Conservation (phyloP, 176 grass and related monocot species). For the Raddia guianensis region DNA sequence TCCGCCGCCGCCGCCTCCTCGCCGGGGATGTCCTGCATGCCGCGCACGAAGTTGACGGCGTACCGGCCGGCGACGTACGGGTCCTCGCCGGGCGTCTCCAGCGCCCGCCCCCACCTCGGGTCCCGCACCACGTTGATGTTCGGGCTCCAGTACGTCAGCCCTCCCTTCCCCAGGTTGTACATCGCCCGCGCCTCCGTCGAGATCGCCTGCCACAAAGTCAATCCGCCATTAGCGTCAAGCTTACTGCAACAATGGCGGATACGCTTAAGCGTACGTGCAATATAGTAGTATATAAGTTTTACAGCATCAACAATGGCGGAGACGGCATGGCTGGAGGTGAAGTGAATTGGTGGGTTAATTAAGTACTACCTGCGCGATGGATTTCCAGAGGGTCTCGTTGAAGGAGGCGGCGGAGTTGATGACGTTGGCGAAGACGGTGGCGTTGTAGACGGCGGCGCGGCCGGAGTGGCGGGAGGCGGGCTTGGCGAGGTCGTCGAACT, state of each 20-base stretch:
- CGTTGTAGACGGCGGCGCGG: slow-evolving; percentile 39
- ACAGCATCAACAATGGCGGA: no score
- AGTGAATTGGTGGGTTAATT: no score
- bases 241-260: no score
- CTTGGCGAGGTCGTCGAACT: slow-evolving; percentile 43
- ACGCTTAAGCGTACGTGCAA: no score
- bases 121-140: slow-evolving; percentile 62
- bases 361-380: slow-evolving; percentile 45
- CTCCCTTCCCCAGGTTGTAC: slow-evolving; percentile 62
- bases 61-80: slow-evolving; percentile 48
- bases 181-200: slow-evolving; percentile 63
- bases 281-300: no score
- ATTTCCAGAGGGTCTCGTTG: slow-evolving; percentile 59
- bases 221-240: no score
- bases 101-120: slow-evolving; percentile 45
- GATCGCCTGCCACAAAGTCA: slow-evolving; percentile 31
- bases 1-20: neutral
- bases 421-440: slow-evolving; percentile 58
- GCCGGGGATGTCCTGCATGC: slow-evolving; percentile 42
- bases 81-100: slow-evolving; percentile 64
- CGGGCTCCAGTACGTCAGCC: slow-evolving; percentile 61
- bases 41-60: slow-evolving; percentile 49
- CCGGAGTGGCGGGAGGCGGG: slow-evolving; percentile 30
- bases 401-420: slow-evolving; percentile 59
- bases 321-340: no score